A percentile compares a stretch with the other conserved stretches of the same genome.
These are phyloP conservation scores for Claviceps digitariae DNA, from an alignment of 2,329 filamentous ascomycete genomes.

Conservation along the genomic window DNA sequence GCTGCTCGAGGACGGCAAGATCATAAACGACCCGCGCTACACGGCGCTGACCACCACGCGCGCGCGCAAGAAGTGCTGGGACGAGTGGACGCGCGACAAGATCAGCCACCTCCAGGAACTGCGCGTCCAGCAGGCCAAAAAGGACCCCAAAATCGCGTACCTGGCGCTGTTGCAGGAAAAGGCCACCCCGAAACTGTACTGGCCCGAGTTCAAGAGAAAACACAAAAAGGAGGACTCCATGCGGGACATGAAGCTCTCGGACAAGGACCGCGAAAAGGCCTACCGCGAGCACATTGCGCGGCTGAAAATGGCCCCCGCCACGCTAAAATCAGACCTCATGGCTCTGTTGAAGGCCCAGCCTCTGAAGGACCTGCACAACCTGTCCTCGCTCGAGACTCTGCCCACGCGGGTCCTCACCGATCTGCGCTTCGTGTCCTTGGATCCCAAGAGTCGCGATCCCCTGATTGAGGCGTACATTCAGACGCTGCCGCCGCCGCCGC, in stretches of 20 bases:
- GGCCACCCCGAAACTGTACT: constrained; percentile 86
- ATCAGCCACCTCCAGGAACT: constrained; percentile 60
- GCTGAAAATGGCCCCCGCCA: constrained; percentile 50
- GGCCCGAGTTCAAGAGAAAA: constrained; percentile 92
- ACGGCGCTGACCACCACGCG: constrained; percentile 72
- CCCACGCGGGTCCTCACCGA: constrained; percentile 52
- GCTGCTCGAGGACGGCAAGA: constrained; percentile 64
- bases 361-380: constrained; percentile 42
- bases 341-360: constrained; percentile 51
- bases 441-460: constrained; percentile 44
- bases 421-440: constrained; percentile 55
- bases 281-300: constrained; percentile 63
- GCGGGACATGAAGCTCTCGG: constrained; percentile 56
- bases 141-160: constrained; percentile 73
- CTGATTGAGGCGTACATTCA: constrained; percentile 55
- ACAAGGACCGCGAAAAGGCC: constrained; percentile 67
- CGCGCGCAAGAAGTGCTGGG: constrained; percentile 67
- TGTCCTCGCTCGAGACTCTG: constrained; percentile 42
- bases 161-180: constrained; percentile 67
- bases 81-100: constrained; percentile 66
- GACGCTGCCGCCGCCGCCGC: constrained; percentile 46
- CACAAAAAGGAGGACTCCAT: constrained; percentile 70
- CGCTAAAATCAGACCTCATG: constrained; percentile 56
- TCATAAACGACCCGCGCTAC: constrained; percentile 80
- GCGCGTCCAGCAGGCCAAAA: constrained; percentile 62